phyloP scores from a whole-genome alignment of 192 early-diverging fungal species.

The Entomortierella beljakovae region DNA sequence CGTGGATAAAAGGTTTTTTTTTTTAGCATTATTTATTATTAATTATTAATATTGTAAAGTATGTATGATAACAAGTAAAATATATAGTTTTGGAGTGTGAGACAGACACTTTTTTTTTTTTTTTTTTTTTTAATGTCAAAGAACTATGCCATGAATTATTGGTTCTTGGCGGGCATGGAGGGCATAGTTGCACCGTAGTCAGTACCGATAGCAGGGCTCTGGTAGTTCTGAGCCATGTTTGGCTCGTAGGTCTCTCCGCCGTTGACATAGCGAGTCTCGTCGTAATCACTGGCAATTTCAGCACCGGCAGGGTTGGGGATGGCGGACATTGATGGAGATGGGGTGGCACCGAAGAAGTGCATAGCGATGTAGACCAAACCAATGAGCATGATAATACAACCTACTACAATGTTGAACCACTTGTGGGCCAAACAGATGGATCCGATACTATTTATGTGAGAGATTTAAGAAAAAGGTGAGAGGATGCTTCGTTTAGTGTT shows the following conservation, averaged over 20 bases:
- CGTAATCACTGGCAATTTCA: background rate
- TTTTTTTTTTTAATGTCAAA: too few species aligned
- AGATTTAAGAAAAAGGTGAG: too few species aligned
- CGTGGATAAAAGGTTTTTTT: background rate
- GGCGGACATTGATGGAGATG: slow-evolving; percentile 44
- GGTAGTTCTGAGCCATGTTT: slow-evolving; percentile 30
- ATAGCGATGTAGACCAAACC: slow-evolving; percentile 36
- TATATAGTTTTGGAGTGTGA: background rate
- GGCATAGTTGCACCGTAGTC: too few species aligned
- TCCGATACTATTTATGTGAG: slow-evolving; percentile 16
- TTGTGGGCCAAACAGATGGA: slow-evolving; percentile 20
- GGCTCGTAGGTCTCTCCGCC: slow-evolving; percentile 7
- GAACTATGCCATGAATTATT: too few species aligned
- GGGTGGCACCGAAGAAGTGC: slow-evolving; percentile 35
- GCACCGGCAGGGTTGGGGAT: slow-evolving; percentile 10
- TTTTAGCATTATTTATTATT: background rate
- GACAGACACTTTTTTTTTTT: too few species aligned
- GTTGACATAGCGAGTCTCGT: too few species aligned
- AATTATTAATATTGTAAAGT: background rate
- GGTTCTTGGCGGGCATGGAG: too few species aligned
- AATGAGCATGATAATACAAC: slow-evolving; percentile 29
- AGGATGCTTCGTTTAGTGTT: background rate
- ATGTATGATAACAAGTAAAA: background rate
- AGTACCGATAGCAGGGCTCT: background rate
- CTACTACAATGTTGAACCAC: slow-evolving; percentile 48